Base-by-base conservation (phyloP, 176 grass and related monocot genomes). In the Carex pumila region DNA sequence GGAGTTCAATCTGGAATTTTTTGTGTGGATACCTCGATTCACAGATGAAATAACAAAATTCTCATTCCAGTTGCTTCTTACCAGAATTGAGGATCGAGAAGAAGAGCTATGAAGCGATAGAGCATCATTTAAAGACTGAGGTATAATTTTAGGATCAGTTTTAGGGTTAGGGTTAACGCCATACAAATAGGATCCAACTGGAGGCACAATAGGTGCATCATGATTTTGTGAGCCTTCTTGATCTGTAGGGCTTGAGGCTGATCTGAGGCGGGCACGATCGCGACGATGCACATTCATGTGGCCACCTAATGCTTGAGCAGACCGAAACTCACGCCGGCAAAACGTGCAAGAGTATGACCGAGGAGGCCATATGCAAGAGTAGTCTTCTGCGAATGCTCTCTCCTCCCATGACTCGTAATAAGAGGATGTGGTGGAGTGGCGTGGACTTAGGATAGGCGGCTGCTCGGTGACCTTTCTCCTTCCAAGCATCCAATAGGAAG, bases 241-340 rank as follows among this genome's bases (percentile, higher is more conserved):
- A 77, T 75, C 62, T 3, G 62, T 80, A 67, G 52, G 62, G 37
- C 49, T 64, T 11, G 79, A 85, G 61, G 82, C 65, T 59, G 90
- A 92, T 67, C 89, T 90, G 68, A 94, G 92, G 13, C 88, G 90
- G 74, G 92, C 92, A 8, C 92, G 90, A 69, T 94, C 92, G 65
- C 92, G 88, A 71, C 92, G 92, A 77, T 94, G 92, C 41, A 94
- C 92, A 54, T 92, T 92, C 90, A 92, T 92, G 85, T 92, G 90
- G 22, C 90, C 90, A 39, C 90, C 90, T 55, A 92, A 84, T 19
- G 90, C 90, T 81, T 92, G 90, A 21, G 90, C 90, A 4, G 92
- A 94, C 32, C 92, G 90, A 79, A 94, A 94, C 85, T 94, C 90
- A 8, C 92, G 85, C 6, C 84, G 74, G 54, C 92, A 94, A 80